phyloP scores from a whole-genome alignment of 1,284 basidiomycete species.

The Ustilago hordei region DNA sequence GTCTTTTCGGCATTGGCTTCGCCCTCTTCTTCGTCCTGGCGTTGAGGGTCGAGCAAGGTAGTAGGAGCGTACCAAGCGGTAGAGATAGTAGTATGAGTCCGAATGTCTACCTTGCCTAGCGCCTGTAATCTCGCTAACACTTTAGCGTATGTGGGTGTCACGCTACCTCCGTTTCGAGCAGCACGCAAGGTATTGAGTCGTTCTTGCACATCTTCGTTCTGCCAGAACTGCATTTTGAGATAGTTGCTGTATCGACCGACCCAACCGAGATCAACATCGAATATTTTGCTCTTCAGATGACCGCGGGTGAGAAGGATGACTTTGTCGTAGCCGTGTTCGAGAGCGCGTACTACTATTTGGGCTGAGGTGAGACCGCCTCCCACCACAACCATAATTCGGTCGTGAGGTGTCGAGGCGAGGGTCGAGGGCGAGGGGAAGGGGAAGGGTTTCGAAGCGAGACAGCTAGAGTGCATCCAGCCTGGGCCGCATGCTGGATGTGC shows the following conservation, averaged over 20 bases:
- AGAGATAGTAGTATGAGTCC: conserved; percentile 54
- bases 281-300: conserved; percentile 67
- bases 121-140: conserved; percentile 54
- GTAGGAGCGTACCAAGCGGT: conserved; percentile 21
- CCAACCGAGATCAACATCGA: conserved; percentile 67
- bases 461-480: conserved; percentile 69
- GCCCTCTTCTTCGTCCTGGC: neutral
- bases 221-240: conserved; percentile 68
- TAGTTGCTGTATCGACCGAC: conserved; percentile 64
- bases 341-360: conserved; percentile 66
- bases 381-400: conserved; percentile 59
- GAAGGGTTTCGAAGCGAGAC: conserved; percentile 55
- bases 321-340: conserved; percentile 59
- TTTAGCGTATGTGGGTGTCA: conserved; percentile 65
- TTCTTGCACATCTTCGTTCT: conserved; percentile 50
- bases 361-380: conserved; percentile 70
- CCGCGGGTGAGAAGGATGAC: conserved; percentile 67
- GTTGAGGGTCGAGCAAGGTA: neutral
- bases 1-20: neutral
- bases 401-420: neutral
- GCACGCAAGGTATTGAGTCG: conserved; percentile 55
- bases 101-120: conserved; percentile 54
- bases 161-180: conserved; percentile 66
- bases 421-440: conserved; percentile 41
- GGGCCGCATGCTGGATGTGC: conserved; percentile 26